Evolutionary conservation across 805 yeast genomes (phyloP), one percentile per base, ranked within the genome.

Genomic region (Yarrowia sp.): DNA sequence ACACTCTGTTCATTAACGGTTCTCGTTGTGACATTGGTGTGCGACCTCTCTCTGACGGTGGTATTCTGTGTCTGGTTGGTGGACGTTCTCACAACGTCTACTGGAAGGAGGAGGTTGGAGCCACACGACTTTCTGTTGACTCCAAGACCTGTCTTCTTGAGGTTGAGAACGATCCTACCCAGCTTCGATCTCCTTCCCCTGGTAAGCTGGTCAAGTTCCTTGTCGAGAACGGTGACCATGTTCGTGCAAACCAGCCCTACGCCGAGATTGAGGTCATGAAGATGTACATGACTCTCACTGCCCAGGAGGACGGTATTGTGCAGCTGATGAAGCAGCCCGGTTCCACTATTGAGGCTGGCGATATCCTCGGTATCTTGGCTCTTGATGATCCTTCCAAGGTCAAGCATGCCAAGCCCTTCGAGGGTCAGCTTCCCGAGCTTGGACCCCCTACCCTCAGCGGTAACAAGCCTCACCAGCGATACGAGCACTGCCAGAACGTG

Each of bases 211-310:
- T 93, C 67, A 90, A 90, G 75, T 95, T 86, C 75, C 81, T 95
- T 70, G 96, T 95, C 67, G 98, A 96, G 74, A 88, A 87, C 71
- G 99, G 99, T 70, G 99, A 93, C 68, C 98, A 93, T 73, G 84
- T 95, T 71, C 78, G 77, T 62, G 86, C 95, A 67, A 98, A 98
- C 67, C 96, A 93, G 79, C 87, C 98, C 51, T 96, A 85, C 73
- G 99, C 99, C 44, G 99, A 95, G 80, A 97, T 95, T 66, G 99
- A 95, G 80, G 99, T 95, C 70, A 95, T 95, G 99, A 95, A 95
- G 79, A 95, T 95, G 99, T 92, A 92, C 78, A 95, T 95, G 98
- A 98, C 99, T 59, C 83, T 95, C 72, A 80, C 92, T 73, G 93
- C 98, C 21, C 90, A 87, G 76, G 99, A 93, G 76, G 88, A 89